Base-by-base conservation (phyloP, 768 basidiomycete species). In the Cytidiella melzeri region DNA sequence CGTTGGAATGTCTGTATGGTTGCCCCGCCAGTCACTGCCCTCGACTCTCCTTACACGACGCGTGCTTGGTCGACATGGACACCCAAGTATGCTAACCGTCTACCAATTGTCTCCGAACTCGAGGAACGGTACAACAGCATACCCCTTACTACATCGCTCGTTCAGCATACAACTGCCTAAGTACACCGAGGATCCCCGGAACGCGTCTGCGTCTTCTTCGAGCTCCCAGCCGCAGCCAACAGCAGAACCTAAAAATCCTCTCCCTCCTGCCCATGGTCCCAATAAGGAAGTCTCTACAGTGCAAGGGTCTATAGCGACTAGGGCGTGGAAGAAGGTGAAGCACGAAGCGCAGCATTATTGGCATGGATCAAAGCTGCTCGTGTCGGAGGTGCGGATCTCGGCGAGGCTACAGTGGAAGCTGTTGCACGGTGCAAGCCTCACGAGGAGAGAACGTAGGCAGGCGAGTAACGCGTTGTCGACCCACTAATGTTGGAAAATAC, bases 321-420 rank as follows among this genome's bases (percentile, higher is more conserved):
- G 93, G 34, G 78, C 79, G 5, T 97, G 95, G 95, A 87, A 86
- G 57, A 88, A 83, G 58, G 83, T 97, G 53, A 99, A 97, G 71
- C 90, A 97, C 60, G 96, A 97, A 67, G 92, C 85, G 0, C 78
- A 81, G 51, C 95, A 99, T 66, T 99, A 98, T 66, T 98, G 94
- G 94, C 85, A 93, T 55, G 95, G 96, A 10, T 79, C 90, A 1
- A 96, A 96, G 64, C 80, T 99, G 4, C 75, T 99, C 42, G 92
- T 90, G 13, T 89, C 92, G 21, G 96, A 98, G 70, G 88, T 96
- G 47, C 82, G 87, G 55, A 97, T 98, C 55, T 92, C 90, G 20
- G 71, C 77, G 3, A 75, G 93, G 52, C 74, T 99, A 38, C 87
- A 93, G 60, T 89, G 86, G 81, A 92, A 94, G 71, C 82, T 98